phyloP scores from a whole-genome alignment of 495 filamentous ascomycete species.

The Penicillium subrubescens region DNA sequence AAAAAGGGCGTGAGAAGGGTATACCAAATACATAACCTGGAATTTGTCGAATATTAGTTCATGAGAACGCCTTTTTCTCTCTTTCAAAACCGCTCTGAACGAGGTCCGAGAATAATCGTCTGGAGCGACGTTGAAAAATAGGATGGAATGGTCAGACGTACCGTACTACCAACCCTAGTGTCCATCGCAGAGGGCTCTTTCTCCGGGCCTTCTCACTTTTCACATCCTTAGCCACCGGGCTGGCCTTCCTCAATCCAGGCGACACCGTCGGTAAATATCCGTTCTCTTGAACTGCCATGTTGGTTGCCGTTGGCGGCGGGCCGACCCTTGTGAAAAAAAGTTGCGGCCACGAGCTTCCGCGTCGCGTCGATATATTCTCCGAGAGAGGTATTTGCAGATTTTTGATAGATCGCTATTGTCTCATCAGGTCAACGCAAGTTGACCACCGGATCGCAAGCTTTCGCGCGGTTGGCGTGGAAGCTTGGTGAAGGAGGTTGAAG shows the following conservation, averaged over 20 bases:
- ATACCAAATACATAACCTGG: constrained; percentile 84
- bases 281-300: constrained; percentile 34
- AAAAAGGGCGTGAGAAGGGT: constrained; percentile 75
- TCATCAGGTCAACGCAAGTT: background rate
- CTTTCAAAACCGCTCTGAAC: background rate
- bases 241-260: constrained; percentile 12
- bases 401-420: background rate
- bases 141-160: constrained; percentile 34
- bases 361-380: background rate
- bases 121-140: background rate
- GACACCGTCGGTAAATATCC: constrained; percentile 25
- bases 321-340: constrained; percentile 14
- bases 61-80: background rate
- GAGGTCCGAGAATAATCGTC: background rate
- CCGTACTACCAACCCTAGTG: constrained; percentile 63
- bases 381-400: background rate
- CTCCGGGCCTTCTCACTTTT: constrained; percentile 23
- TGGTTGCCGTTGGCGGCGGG: constrained; percentile 16
- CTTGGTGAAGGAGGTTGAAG: constrained; percentile 9
- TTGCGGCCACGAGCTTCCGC: constrained; percentile 8
- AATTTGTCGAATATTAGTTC: constrained; percentile 1
- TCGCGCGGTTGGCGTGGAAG: background rate
- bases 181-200: constrained; percentile 49
- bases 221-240: constrained; percentile 5
- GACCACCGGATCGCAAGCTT: background rate